Percentiles rank a stretch among this genome's conserved stretches.
Conservation (phyloP, 768 basidiomycete species). For the Boletus insuetus region DNA sequence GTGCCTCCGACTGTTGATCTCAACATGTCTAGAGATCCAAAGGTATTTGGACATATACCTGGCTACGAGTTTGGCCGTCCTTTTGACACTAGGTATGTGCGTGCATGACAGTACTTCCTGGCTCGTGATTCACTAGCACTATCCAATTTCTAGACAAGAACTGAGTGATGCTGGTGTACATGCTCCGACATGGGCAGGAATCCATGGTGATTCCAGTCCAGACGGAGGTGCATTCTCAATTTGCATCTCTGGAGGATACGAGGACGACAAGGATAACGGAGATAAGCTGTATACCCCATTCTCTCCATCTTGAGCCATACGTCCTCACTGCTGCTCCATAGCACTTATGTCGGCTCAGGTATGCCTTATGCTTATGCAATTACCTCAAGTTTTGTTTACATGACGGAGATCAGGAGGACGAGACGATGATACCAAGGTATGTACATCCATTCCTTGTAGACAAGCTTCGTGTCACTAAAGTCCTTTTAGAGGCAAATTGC, state of each 20-base stretch:
- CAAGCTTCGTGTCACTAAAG: background rate
- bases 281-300: conserved; percentile 33
- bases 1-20: too few relatives aligned
- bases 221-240: conserved; percentile 38
- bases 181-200: conserved; percentile 34
- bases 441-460: background rate
- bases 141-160: conserved; percentile 10
- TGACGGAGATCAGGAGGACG: conserved; percentile 11
- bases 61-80: conserved; percentile 8
- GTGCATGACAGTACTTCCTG: background rate
- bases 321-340: conserved; percentile 13
- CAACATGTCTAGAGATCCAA: conserved; percentile 7
- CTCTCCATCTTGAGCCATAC: background rate
- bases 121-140: background rate
- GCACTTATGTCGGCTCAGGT: conserved; percentile 36
- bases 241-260: conserved; percentile 41
- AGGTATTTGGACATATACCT: conserved; percentile 31
- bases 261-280: conserved; percentile 39
- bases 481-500: conserved; percentile 16
- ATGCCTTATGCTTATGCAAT: background rate
- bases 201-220: conserved; percentile 32
- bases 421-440: conserved; percentile 1
- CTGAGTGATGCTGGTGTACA: conserved; percentile 34
- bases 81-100: conserved; percentile 23
- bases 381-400: too few relatives aligned